Percentiles rank a stretch among this genome's conserved stretches.
These are phyloP conservation scores for Actinomucor elegans DNA, from an alignment of 371 early-diverging fungal species.

Conservation along the genomic window DNA sequence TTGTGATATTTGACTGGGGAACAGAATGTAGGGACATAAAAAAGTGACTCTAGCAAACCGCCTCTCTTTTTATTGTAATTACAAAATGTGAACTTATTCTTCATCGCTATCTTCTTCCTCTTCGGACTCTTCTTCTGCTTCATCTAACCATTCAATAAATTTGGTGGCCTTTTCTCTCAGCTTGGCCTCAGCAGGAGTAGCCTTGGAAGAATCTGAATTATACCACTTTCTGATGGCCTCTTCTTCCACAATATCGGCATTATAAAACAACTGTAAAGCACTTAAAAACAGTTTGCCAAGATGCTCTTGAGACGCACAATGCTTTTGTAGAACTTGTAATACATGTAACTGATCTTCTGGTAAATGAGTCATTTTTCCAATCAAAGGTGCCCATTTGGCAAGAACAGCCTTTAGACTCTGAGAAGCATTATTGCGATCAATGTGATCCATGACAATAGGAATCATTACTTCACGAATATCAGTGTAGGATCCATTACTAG, in stretches of 20 bases:
- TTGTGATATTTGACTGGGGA: too few relatives aligned
- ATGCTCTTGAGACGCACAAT: constrained; percentile 45
- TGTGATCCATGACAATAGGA: constrained; percentile 60
- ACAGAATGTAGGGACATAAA: not conserved
- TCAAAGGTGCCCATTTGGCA: constrained; percentile 68
- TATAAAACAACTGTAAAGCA: constrained; percentile 71
- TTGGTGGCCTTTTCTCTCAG: constrained; percentile 50
- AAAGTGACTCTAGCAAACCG: not conserved
- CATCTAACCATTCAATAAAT: constrained; percentile 71
- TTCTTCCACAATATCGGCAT: constrained; percentile 83
- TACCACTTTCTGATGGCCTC: constrained; percentile 84
- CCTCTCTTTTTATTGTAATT: too few relatives aligned
- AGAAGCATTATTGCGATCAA: constrained; percentile 47
- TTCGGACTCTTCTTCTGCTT: constrained; percentile 56
- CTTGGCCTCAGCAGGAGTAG: constrained; percentile 28
- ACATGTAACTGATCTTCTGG: constrained; percentile 80
- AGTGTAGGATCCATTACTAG: constrained; percentile 79
- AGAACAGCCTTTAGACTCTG: constrained; percentile 50
- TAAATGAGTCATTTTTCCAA: constrained; percentile 71
- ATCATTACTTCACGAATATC: constrained; percentile 77
- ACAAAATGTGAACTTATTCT: constrained; percentile 10
- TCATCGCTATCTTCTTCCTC: constrained; percentile 28
- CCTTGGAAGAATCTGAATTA: constrained; percentile 34
- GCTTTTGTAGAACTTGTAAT: constrained; percentile 60
- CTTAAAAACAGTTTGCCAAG: constrained; percentile 62